These are phyloP conservation scores for Calonectria ilicicola DNA, from an alignment of 2,329 filamentous ascomycete species.

Conservation along the genomic window DNA sequence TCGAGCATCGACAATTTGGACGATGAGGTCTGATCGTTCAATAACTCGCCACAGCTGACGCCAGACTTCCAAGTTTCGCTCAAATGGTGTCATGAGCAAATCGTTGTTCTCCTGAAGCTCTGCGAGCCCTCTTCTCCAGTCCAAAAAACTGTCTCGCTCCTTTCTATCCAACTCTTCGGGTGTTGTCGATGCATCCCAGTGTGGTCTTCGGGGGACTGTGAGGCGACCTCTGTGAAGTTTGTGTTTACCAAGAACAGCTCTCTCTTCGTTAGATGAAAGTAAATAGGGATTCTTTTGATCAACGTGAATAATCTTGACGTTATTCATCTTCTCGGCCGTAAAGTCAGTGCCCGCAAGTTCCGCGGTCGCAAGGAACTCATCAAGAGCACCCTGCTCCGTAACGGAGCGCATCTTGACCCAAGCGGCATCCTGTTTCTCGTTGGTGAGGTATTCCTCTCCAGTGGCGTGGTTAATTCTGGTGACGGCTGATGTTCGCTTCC, in stretches of 20 bases:
- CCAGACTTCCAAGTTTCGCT: slow-evolving; percentile 98
- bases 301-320: slow-evolving; percentile 97
- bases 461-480: slow-evolving; percentile 81
- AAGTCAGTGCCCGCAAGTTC: slow-evolving; percentile 99
- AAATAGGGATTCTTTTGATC: slow-evolving; percentile 97
- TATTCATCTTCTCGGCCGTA: slow-evolving; percentile 98
- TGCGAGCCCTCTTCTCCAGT: slow-evolving; percentile 91
- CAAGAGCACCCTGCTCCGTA: slow-evolving; percentile 94
- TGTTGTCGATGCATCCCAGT: slow-evolving; percentile 90
- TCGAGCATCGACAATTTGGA: slow-evolving; percentile 97
- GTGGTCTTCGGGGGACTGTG: slow-evolving; percentile 89
- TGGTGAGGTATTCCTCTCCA: slow-evolving; percentile 92
- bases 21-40: slow-evolving; percentile 92
- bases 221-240: slow-evolving; percentile 81
- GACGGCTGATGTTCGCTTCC: slow-evolving; percentile 74
- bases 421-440: slow-evolving; percentile 87
- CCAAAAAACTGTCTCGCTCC: slow-evolving; percentile 84
- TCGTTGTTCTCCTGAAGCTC: slow-evolving; percentile 96
- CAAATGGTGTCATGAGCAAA: slow-evolving; percentile 96
- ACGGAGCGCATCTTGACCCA: slow-evolving; percentile 99
- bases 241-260: slow-evolving; percentile 82
- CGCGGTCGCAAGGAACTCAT: slow-evolving; percentile 96
- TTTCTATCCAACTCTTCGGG: slow-evolving; percentile 81
- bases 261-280: slow-evolving; percentile 86
- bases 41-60: slow-evolving; percentile 98